phyloP scores from a whole-genome alignment of 2,329 filamentous ascomycete species.

The Diplodia intermedia region DNA sequence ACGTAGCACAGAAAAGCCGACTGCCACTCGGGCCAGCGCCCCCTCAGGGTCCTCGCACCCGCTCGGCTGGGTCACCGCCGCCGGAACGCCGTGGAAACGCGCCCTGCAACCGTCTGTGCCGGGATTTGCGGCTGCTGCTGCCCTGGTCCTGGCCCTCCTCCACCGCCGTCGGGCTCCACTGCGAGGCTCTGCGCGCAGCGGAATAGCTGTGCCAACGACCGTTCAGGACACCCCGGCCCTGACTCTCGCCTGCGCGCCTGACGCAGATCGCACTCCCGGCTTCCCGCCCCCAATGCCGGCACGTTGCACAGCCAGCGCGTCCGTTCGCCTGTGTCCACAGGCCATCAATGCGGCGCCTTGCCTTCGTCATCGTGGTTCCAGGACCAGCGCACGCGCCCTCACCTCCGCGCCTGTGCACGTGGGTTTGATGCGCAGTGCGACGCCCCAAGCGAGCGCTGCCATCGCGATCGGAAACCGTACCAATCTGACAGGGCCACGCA shows the following conservation, averaged over 20 bases:
- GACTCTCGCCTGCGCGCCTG: slow-evolving; percentile 25
- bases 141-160: slow-evolving; percentile 20
- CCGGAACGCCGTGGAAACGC: slow-evolving; percentile 30
- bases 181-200: slow-evolving; percentile 20
- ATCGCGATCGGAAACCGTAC: slow-evolving; percentile 29
- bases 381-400: slow-evolving; percentile 19
- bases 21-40: slow-evolving; percentile 13
- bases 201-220: background rate
- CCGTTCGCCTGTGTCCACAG: background rate
- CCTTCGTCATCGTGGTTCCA: slow-evolving; percentile 28
- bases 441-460: slow-evolving; percentile 26
- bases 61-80: slow-evolving; percentile 29
- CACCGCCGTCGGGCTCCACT: slow-evolving; percentile 26
- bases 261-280: slow-evolving; percentile 27
- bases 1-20: slow-evolving; percentile 29
- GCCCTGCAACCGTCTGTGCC: slow-evolving; percentile 27
- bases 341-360: background rate
- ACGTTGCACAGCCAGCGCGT: background rate
- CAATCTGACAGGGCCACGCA: slow-evolving; percentile 33
- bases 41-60: slow-evolving; percentile 27
- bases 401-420: slow-evolving; percentile 31
- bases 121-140: slow-evolving; percentile 27
- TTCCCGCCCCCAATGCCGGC: slow-evolving; percentile 13
- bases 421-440: slow-evolving; percentile 30
- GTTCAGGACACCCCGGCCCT: slow-evolving; percentile 14